Evolutionary conservation across 179 eudicot species (phyloP).

Genomic region (Monotropa hypopitys): DNA sequence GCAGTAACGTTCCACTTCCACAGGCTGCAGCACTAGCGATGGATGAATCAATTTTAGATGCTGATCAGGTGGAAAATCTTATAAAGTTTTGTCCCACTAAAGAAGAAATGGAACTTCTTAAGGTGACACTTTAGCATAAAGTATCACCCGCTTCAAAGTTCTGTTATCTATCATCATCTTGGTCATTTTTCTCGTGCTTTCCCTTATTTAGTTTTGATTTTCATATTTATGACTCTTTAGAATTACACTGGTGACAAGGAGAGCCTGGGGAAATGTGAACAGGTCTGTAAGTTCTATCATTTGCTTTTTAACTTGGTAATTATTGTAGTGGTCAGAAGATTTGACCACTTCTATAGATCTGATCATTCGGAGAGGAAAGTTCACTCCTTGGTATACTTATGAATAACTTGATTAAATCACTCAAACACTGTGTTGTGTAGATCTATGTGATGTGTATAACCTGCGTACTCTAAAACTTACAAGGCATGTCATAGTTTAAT

Average conservation of each 20-base stretch:
- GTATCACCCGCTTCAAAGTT: not conserved
- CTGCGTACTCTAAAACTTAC: not conserved
- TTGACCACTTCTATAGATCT: not conserved
- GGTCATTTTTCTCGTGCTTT: not conserved
- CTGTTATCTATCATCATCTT: not conserved
- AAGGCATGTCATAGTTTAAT: not conserved
- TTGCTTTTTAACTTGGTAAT: not conserved
- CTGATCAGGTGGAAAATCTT: constrained; percentile 97
- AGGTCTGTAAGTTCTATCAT: constrained; percentile 34
- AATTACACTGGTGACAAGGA: constrained; percentile 69
- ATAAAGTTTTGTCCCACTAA: constrained; percentile 93
- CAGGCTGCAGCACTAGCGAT: constrained; percentile 94
- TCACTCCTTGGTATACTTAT: not conserved
- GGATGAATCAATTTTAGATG: constrained; percentile 88
- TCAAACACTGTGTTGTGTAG: not conserved
- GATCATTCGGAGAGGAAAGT: constrained; percentile 2
- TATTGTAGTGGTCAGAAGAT: not conserved
- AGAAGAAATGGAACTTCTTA: constrained; percentile 94
- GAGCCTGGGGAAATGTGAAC: constrained; percentile 89
- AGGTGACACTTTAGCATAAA: constrained; percentile 31
- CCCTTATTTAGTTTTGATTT: constrained; percentile 9
- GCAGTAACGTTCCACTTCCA: constrained; percentile 4
- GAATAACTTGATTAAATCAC: not conserved
- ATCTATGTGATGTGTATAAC: not conserved
- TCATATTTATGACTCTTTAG: constrained; percentile 27